phyloP scores from a whole-genome alignment of 805 yeast species.

The Yamadazyma paraphyllophila region DNA sequence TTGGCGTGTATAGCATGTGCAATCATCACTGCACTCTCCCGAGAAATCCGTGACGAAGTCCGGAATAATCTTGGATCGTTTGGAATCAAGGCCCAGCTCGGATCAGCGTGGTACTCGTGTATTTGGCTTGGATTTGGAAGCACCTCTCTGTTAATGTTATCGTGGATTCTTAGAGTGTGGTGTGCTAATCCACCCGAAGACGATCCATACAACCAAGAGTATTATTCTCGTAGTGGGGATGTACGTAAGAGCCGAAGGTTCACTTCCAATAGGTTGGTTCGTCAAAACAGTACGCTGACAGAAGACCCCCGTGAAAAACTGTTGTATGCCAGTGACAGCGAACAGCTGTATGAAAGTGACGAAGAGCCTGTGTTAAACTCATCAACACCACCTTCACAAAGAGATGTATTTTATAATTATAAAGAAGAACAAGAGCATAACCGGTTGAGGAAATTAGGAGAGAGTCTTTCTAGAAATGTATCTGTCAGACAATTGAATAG shows the following conservation, averaged over 20 bases:
- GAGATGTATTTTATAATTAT: constrained; percentile 14
- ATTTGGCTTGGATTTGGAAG: constrained; percentile 36
- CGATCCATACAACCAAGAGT: constrained; percentile 18
- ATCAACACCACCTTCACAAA: neutral
- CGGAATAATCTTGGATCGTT: constrained; percentile 37
- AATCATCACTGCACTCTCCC: constrained; percentile 26
- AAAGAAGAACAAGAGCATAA: constrained; percentile 20
- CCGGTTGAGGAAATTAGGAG: constrained; percentile 36
- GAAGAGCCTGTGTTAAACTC: constrained; percentile 1
- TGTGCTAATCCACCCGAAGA: constrained; percentile 48
- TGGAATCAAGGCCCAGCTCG: constrained; percentile 46
- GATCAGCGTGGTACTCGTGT: constrained; percentile 40
- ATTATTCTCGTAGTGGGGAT: constrained; percentile 14
- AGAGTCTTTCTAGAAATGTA: constrained; percentile 30
- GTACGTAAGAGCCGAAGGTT: constrained; percentile 6
- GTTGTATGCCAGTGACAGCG: constrained; percentile 9
- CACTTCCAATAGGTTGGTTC: neutral
- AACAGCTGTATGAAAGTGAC: constrained; percentile 4
- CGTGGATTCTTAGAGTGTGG: constrained; percentile 45
- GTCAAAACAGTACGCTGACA: neutral
- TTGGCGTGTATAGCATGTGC: constrained; percentile 30
- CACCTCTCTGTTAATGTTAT: constrained; percentile 23
- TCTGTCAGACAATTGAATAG: constrained; percentile 28
- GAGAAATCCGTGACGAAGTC: constrained; percentile 24
- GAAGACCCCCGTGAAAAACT: constrained; percentile 11